Conservation (phyloP, 139 green algal genomes). For the Picochlorum sp. region DNA sequence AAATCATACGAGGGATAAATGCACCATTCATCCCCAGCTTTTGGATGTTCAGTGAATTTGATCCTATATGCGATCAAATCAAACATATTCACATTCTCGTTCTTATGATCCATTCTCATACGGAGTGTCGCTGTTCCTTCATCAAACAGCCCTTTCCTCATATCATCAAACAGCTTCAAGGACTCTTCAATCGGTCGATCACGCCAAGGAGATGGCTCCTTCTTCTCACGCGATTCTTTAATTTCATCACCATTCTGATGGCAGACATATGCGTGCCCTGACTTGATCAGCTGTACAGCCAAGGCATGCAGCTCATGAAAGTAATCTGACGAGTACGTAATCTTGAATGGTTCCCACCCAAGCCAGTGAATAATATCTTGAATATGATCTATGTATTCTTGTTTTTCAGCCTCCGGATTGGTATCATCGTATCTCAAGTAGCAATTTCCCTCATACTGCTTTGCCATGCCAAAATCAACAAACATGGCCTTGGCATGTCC, state of each 20-base stretch:
- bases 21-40: slow-evolving; percentile 78
- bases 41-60: slow-evolving; percentile 86
- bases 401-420: slow-evolving; percentile 97
- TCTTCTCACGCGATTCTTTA: slow-evolving; percentile 64
- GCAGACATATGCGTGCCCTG: slow-evolving; percentile 87
- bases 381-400: slow-evolving; percentile 98
- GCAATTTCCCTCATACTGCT: slow-evolving; percentile 72
- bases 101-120: slow-evolving; percentile 71
- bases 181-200: slow-evolving; percentile 81
- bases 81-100: slow-evolving; percentile 97
- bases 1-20: slow-evolving; percentile 99
- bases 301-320: slow-evolving; percentile 89
- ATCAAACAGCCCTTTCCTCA: slow-evolving; percentile 80
- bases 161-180: slow-evolving; percentile 91
- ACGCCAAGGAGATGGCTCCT: slow-evolving; percentile 74
- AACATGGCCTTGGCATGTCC: slow-evolving; percentile 99
- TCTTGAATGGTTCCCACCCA: slow-evolving; percentile 85
- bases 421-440: slow-evolving; percentile 96
- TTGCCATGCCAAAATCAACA: slow-evolving; percentile 94
- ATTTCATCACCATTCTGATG: slow-evolving; percentile 94
- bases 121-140: slow-evolving; percentile 89
- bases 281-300: slow-evolving; percentile 89
- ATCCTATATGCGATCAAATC: slow-evolving; percentile 96
- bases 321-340: slow-evolving; percentile 93
- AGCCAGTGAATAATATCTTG: slow-evolving; percentile 92